Conservation (phyloP, 805 yeast genomes). For the Naumovozyma baii region DNA sequence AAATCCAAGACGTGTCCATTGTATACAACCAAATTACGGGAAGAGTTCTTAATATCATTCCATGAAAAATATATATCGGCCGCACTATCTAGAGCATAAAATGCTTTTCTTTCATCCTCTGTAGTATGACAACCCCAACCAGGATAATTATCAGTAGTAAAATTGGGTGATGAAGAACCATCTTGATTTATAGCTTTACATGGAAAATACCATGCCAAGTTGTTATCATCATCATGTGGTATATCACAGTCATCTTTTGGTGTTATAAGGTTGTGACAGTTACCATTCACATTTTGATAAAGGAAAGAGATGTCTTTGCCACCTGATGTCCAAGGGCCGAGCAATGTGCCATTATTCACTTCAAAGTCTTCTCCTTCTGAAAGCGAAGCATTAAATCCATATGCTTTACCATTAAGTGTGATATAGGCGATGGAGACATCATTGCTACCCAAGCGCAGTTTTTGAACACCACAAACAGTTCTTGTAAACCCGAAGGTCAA, state of each 20-base stretch:
- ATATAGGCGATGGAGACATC: conserved; percentile 3
- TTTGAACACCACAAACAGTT: conserved; percentile 54
- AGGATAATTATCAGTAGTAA: conserved; percentile 49
- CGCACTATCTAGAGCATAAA: conserved; percentile 44
- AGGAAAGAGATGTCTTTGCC: conserved; percentile 76
- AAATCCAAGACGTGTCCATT: conserved; percentile 85
- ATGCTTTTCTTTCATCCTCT: conserved; percentile 54
- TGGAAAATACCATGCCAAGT: conserved; percentile 94
- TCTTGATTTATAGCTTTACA: conserved; percentile 63
- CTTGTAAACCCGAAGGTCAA: conserved; percentile 84
- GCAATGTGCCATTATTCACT: conserved; percentile 54
- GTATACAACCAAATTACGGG: conserved; percentile 75
- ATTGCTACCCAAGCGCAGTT: conserved; percentile 13
- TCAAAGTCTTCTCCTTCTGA: conserved; percentile 76
- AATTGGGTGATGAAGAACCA: conserved; percentile 61
- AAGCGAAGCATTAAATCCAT: conserved; percentile 51
- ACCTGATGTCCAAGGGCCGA: conserved; percentile 82
- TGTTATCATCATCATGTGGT: conserved; percentile 51
- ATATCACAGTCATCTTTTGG: conserved; percentile 64
- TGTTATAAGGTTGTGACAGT: conserved; percentile 68
- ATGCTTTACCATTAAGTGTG: conserved; percentile 76
- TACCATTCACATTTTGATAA: conserved; percentile 86
- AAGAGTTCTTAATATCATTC: conserved; percentile 65
- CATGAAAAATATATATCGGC: conserved; percentile 85
- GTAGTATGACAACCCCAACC: conserved; percentile 94